Percentiles rank a stretch among this genome's conserved stretches.
Conservation (phyloP, 805 yeast genomes). For the Blastobotrys terrestris region DNA sequence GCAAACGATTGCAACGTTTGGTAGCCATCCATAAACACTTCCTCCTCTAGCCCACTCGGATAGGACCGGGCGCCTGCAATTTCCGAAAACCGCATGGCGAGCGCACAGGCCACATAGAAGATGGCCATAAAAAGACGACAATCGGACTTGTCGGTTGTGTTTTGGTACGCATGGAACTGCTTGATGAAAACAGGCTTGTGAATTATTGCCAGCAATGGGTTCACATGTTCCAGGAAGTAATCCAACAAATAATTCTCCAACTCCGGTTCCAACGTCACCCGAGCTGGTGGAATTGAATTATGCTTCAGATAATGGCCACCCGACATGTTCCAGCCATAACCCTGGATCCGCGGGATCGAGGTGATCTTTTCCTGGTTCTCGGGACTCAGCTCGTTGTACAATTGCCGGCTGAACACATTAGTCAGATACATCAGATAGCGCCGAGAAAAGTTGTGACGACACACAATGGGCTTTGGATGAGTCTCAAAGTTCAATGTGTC, state of each 20-base stretch:
- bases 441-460: slow-evolving; percentile 9
- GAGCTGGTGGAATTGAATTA: slow-evolving; percentile 24
- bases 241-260: slow-evolving; percentile 27
- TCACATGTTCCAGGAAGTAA: slow-evolving; percentile 44
- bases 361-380: slow-evolving; percentile 21
- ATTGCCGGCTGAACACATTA: slow-evolving; percentile 15
- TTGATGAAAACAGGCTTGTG: slow-evolving; percentile 50
- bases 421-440: slow-evolving; percentile 15
- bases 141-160: slow-evolving; percentile 22
- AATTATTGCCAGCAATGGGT: slow-evolving; percentile 47
- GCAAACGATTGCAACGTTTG: slow-evolving; percentile 35
- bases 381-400: slow-evolving; percentile 14
- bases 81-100: slow-evolving; percentile 48
- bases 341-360: slow-evolving; percentile 49
- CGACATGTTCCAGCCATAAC: slow-evolving; percentile 62
- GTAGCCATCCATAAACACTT: slow-evolving; percentile 37
- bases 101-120: slow-evolving; percentile 43
- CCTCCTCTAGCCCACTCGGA: slow-evolving; percentile 34
- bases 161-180: slow-evolving; percentile 35
- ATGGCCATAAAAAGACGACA: slow-evolving; percentile 45
- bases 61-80: slow-evolving; percentile 23
- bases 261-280: slow-evolving; percentile 11
- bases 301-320: slow-evolving; percentile 45
- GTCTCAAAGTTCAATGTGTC: background rate
- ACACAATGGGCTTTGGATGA: background rate